Percentiles rank a stretch among this genome's conserved stretches.
Conservation (phyloP, 208 protist species). For the Trypanosoma cruzi region DNA sequence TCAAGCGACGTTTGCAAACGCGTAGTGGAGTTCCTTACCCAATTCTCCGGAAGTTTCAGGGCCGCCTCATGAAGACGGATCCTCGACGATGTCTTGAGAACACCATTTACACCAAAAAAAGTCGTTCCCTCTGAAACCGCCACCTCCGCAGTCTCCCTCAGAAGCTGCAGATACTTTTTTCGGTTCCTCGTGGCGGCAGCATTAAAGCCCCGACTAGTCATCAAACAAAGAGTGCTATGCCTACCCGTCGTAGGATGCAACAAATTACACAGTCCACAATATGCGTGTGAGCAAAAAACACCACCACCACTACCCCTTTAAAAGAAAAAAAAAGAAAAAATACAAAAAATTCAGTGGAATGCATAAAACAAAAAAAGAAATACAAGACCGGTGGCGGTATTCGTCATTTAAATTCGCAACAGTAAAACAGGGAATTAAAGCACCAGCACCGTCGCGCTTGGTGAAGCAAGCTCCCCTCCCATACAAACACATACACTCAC, state of each 20-base stretch:
- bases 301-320: too few species aligned
- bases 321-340: too few species aligned
- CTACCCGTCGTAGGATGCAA: background rate
- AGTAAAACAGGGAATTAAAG: background rate
- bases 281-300: background rate
- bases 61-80: conserved; percentile 17
- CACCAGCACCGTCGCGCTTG: background rate
- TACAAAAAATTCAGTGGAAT: too few species aligned
- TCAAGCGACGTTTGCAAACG: conserved; percentile 38
- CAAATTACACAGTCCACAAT: background rate
- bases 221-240: conserved; percentile 18
- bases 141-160: conserved; percentile 29
- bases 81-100: background rate
- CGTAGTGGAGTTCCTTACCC: conserved; percentile 19
- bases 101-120: background rate
- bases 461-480: background rate
- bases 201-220: conserved; percentile 15
- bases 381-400: too few species aligned
- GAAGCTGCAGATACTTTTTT: conserved; percentile 29
- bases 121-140: background rate
- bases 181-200: conserved; percentile 23
- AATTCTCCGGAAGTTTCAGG: conserved; percentile 22
- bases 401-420: background rate
- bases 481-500: background rate
- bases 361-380: background rate